Evolutionary conservation across 2,329 filamentous ascomycete genomes (phyloP), one percentile per base, ranked within the genome.

Genomic region (Emydomyces testavorans): DNA sequence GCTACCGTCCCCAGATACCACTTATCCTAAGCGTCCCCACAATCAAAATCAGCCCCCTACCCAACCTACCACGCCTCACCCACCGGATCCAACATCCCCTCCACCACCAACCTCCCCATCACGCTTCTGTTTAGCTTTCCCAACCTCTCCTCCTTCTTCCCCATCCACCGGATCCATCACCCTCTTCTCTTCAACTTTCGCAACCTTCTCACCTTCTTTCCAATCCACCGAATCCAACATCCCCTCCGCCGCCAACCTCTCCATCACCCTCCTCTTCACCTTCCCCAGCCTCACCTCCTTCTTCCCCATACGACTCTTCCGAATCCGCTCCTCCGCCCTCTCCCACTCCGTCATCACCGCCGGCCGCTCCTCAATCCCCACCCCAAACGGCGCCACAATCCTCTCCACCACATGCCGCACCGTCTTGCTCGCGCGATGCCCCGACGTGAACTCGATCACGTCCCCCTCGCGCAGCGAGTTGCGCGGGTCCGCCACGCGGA

Each of bases 391-490:
- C 15, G 65, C 60, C 37, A 70, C 54, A 44, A 70, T 70, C 7
- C 64, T 56, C 53, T 69, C 65, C 10, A 70, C 66, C 3, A 70
- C 65, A 49, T 69, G 66, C 13, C 58, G 57, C 41, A 70, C 66
- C 18, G 55, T 56, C 10, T 62, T 61, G 47, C 63, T 64, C 54
- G 65, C 63, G 1, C 62, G 63, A 13, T 56, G 60, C 1, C 66
- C 67, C 6, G 64, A 67, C 46, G 65, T 63, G 50, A 69, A 70
- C 51, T 69, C 65, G 49, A 70, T 65, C 43, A 69, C 63, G 46
- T 70, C 67, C n/a, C 67, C 67, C 32, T 66, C 60, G 34, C 66
- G 64, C 29, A 69, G 58, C 6, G 65, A 68, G 54, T 69, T 61
- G 46, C 56, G 59, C 10, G 67, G 67, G 50, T 70, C 67, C 1